Evolutionary conservation across 1,284 basidiomycete genomes (phyloP).

Genomic region (Ganoderma boninense): DNA sequence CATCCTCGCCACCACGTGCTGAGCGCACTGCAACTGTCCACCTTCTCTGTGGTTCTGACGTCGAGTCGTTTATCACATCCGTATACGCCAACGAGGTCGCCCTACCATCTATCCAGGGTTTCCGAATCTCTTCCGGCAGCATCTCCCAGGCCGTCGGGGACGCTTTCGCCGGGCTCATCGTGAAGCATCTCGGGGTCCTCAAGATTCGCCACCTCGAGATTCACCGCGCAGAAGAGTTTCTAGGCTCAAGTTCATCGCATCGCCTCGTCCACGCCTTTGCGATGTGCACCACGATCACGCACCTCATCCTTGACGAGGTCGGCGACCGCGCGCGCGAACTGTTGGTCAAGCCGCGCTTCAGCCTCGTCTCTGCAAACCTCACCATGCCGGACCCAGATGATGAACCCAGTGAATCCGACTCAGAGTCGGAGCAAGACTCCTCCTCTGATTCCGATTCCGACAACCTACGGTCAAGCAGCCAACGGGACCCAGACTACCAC

Average conservation of each 20-base stretch:
- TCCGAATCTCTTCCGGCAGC: neutral
- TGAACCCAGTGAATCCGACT: neutral
- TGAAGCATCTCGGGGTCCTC: neutral
- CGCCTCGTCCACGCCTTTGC: neutral
- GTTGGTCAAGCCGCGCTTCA: neutral
- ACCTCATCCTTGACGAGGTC: neutral
- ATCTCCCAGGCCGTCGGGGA: neutral
- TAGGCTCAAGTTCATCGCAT: neutral
- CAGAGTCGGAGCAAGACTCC: neutral
- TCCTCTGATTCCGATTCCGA: neutral
- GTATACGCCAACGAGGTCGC: neutral
- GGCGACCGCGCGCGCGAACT: neutral
- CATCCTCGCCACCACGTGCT: neutral
- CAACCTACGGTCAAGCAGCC: neutral
- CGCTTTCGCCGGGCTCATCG: neutral
- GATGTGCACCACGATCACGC: neutral
- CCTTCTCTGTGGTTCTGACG: neutral
- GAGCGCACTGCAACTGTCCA: neutral
- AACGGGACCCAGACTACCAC: neutral
- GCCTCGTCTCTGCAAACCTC: neutral
- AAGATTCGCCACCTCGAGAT: neutral
- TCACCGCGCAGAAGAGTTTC: neutral
- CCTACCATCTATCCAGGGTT: neutral
- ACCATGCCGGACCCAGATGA: neutral
- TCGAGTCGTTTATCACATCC: neutral